phyloP scores from a whole-genome alignment of 2,329 filamentous ascomycete species.

The Epichloe amarillans region DNA sequence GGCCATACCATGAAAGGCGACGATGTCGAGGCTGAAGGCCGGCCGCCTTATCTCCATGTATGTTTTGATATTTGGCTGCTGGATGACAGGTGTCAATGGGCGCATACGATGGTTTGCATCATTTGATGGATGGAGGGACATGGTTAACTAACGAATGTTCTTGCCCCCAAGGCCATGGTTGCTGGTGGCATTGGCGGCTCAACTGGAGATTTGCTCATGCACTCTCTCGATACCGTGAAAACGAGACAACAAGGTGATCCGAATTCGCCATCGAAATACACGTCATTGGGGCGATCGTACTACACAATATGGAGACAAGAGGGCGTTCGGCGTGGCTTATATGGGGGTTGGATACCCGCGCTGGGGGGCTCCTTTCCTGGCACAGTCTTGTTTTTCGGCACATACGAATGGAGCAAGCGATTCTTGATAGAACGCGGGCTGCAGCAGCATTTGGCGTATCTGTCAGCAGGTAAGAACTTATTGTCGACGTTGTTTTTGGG shows the following conservation, averaged over 20 bases:
- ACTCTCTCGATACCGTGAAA: conserved; percentile 96
- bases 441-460: conserved; percentile 71
- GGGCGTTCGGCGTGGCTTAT: conserved; percentile 71
- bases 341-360: conserved; percentile 86
- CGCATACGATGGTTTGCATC: background rate
- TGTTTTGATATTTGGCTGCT: conserved; percentile 8
- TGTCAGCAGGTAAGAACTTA: conserved; percentile 54
- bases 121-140: background rate
- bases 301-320: conserved; percentile 88
- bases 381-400: conserved; percentile 89
- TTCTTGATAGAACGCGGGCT: conserved; percentile 74
- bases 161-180: conserved; percentile 62
- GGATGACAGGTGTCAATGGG: background rate
- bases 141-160: background rate
- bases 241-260: conserved; percentile 95
- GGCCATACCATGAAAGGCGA: conserved; percentile 22
- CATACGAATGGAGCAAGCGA: conserved; percentile 91
- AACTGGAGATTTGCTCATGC: conserved; percentile 95
- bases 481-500: background rate
- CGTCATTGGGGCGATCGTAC: conserved; percentile 80
- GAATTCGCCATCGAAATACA: conserved; percentile 83
- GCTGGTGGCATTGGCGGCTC: conserved; percentile 87
- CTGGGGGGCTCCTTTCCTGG: conserved; percentile 91
- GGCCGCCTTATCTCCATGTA: conserved; percentile 32
- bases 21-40: conserved; percentile 28